These are phyloP conservation scores for Polytrichum commune DNA, from an alignment of 225 moss, liverwort and hornwort species.

Conservation along the genomic window DNA sequence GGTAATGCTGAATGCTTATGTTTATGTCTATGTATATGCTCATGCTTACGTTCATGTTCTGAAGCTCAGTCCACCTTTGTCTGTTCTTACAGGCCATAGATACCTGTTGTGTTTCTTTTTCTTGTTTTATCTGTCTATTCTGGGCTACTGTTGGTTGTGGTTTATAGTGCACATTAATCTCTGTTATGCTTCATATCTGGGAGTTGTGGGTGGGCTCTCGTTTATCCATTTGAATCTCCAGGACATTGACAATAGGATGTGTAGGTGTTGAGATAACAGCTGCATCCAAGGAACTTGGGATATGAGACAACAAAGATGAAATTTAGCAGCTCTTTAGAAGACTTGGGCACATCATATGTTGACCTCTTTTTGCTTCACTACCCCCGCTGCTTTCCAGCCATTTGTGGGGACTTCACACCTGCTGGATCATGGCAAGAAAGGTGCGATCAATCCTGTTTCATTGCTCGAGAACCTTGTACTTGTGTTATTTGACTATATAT, in stretches of 20 bases:
- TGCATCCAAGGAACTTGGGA: conserved; percentile 54
- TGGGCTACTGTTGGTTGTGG: background rate
- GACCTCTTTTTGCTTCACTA: conserved; percentile 53
- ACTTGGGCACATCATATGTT: conserved; percentile 32
- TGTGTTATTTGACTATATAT: no score
- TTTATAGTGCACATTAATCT: background rate
- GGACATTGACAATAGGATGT: conserved; percentile 5
- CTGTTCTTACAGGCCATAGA: no score
- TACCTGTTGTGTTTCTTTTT: background rate
- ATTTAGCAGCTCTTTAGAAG: conserved; percentile 30
- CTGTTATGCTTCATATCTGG: background rate
- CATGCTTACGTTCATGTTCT: background rate
- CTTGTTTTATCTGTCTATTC: background rate
- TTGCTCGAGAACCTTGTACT: background rate
- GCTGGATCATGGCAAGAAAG: conserved; percentile 40
- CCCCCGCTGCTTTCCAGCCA: conserved; percentile 39
- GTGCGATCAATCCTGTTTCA: conserved; percentile 6
- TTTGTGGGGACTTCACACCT: conserved; percentile 23
- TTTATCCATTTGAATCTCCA: background rate
- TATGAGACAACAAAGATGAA: conserved; percentile 41
- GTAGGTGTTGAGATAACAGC: conserved; percentile 20
- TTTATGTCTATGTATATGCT: background rate
- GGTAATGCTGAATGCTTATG: background rate
- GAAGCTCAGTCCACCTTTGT: conserved; percentile 2
- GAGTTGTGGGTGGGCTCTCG: background rate